phyloP scores from a whole-genome alignment of 2,329 filamentous ascomycete species.

The Albifimbria verrucaria region DNA sequence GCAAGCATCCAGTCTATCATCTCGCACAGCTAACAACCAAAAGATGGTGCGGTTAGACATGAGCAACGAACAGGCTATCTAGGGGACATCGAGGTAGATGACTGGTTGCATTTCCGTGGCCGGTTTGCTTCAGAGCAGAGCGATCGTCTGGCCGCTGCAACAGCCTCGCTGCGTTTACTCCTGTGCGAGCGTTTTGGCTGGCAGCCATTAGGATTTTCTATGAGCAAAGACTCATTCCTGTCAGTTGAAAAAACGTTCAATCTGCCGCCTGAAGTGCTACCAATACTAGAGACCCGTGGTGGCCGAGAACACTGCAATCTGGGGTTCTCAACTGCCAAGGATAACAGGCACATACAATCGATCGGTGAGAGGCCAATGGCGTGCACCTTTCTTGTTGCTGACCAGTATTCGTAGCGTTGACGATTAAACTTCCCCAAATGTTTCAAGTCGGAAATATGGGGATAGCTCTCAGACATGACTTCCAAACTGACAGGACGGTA shows the following conservation, averaged over 20 bases:
- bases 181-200: background rate
- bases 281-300: background rate
- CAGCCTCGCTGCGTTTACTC: background rate
- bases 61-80: background rate
- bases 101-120: background rate
- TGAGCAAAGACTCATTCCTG: background rate
- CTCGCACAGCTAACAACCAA: background rate
- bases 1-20: background rate
- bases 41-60: background rate
- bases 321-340: background rate
- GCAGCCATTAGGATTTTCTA: background rate
- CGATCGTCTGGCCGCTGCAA: background rate
- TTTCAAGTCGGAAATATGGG: background rate
- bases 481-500: background rate
- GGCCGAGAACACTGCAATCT: background rate
- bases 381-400: background rate
- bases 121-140: background rate
- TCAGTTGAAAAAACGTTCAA: background rate
- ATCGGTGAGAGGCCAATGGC: background rate
- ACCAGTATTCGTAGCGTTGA: background rate
- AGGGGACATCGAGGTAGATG: background rate
- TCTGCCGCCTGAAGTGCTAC: background rate
- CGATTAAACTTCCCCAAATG: background rate
- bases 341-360: background rate
- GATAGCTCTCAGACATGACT: background rate